Conservation (phyloP, 2,329 filamentous ascomycete genomes). For the Ceratocystiopsis minuta region DNA sequence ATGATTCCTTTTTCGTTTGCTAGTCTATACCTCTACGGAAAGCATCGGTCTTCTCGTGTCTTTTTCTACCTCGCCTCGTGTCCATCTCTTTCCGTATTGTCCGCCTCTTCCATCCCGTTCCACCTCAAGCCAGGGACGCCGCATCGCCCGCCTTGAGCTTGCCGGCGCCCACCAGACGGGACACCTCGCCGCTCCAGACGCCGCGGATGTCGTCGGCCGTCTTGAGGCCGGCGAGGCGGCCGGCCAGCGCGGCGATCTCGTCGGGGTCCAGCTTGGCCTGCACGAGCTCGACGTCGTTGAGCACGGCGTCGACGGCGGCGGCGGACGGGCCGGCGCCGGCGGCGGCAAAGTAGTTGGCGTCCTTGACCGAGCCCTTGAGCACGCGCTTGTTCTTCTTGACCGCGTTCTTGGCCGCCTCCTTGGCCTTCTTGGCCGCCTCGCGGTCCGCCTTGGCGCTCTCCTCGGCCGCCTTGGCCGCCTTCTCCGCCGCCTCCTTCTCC, state of each 20-base stretch:
- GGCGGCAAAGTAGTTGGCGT: constrained; percentile 89
- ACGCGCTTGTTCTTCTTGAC: constrained; percentile 99
- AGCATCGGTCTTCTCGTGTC: too few species aligned
- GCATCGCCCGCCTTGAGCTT: constrained; percentile 74
- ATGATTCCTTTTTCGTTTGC: too few species aligned
- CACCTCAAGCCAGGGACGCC: constrained; percentile 37
- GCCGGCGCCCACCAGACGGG: constrained; percentile 60
- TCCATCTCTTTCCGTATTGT: too few species aligned
- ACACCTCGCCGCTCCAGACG: constrained; percentile 61
- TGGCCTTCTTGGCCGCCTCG: constrained; percentile 81
- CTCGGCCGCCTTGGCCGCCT: constrained; percentile 66
- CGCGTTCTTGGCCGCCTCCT: constrained; percentile 96
- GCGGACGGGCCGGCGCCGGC: constrained; percentile 51
- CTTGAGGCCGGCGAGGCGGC: constrained; percentile 63
- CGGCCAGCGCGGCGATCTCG: constrained; percentile 69
- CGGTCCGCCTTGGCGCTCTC: constrained; percentile 69
- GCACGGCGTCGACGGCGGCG: constrained; percentile 61
- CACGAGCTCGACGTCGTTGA: constrained; percentile 71
- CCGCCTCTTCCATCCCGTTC: too few species aligned
- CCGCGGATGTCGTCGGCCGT: constrained; percentile 70
- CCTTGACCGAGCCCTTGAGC: constrained; percentile 83
- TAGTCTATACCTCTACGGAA: too few species aligned
- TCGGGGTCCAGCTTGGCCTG: constrained; percentile 81
- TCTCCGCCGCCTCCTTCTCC: constrained; percentile 69
- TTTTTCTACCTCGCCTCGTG: too few species aligned